These are phyloP conservation scores for Trichoderma breve DNA, from an alignment of 2,329 filamentous ascomycete species.

Conservation along the genomic window DNA sequence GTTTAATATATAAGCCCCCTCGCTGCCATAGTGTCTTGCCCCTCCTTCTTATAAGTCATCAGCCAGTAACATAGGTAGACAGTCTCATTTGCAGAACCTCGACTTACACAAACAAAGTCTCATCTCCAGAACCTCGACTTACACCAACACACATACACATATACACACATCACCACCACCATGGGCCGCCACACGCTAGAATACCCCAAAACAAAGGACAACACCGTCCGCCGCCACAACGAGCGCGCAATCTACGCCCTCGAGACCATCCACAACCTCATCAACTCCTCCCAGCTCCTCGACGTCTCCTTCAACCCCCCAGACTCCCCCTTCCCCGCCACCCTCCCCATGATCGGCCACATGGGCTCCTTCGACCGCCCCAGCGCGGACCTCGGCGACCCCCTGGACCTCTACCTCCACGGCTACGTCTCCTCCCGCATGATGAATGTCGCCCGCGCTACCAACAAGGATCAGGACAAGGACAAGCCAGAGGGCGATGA, in stretches of 20 bases:
- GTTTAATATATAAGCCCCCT: not conserved
- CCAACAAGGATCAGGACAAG: not conserved
- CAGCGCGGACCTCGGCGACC: conserved; percentile 59
- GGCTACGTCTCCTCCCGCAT: conserved; percentile 79
- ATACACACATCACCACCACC: conserved; percentile 19
- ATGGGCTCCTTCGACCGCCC: conserved; percentile 70
- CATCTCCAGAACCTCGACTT: too few relatives aligned
- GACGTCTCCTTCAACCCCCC: conserved; percentile 74
- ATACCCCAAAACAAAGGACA: conserved; percentile 63
- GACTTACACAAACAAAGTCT: not conserved
- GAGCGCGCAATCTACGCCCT: conserved; percentile 69
- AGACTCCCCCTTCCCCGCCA: conserved; percentile 68
- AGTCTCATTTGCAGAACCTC: not conserved
- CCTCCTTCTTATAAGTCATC: not conserved
- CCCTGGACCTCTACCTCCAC: conserved; percentile 76
- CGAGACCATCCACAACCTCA: conserved; percentile 68
- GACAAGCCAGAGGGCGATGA: conserved; percentile 23
- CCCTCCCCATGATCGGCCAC: conserved; percentile 82
- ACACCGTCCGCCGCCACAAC: conserved; percentile 66
- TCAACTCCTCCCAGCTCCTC: conserved; percentile 71
- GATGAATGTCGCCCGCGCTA: conserved; percentile 58
- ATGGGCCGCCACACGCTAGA: conserved; percentile 45
- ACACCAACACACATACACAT: not conserved
- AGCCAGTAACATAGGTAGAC: not conserved
- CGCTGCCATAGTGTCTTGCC: not conserved